Evolutionary conservation across 768 basidiomycete species (phyloP).

Genomic region (Phaffia australis): DNA sequence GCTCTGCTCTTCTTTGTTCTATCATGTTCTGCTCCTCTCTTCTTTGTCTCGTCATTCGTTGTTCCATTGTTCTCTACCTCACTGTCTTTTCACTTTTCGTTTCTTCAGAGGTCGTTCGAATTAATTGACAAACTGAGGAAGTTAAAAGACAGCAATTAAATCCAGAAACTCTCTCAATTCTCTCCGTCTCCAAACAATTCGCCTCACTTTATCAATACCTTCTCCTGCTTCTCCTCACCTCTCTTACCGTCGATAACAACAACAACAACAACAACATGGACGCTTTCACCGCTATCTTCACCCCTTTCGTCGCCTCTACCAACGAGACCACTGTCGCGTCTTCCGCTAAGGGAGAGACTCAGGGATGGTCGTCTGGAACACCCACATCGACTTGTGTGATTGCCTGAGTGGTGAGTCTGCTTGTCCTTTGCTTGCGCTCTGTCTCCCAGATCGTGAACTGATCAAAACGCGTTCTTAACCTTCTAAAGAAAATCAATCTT

Average conservation of each 20-base stretch:
- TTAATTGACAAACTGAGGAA: no score
- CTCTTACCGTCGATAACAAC: neutral
- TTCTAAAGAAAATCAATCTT: no score
- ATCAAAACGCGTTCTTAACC: no score
- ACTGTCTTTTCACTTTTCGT: neutral
- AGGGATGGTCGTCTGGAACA: no score
- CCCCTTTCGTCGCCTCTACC: constrained; percentile 3
- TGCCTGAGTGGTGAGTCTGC: no score
- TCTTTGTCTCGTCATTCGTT: neutral
- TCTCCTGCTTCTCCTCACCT: neutral
- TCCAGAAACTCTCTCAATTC: neutral
- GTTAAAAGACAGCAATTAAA: no score
- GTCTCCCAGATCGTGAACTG: no score
- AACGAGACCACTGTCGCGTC: no score
- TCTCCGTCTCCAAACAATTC: constrained; percentile 1
- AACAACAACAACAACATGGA: constrained; percentile 22
- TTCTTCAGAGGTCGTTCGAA: neutral
- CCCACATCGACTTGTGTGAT: no score
- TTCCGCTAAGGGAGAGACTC: no score
- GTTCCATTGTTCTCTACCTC: neutral
- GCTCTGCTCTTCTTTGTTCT: no score
- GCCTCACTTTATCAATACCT: neutral
- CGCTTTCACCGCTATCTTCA: constrained; percentile 26
- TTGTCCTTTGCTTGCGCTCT: no score
- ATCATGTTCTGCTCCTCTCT: neutral